phyloP scores from a whole-genome alignment of 169 alveolate species.

The Babesia caballi region DNA sequence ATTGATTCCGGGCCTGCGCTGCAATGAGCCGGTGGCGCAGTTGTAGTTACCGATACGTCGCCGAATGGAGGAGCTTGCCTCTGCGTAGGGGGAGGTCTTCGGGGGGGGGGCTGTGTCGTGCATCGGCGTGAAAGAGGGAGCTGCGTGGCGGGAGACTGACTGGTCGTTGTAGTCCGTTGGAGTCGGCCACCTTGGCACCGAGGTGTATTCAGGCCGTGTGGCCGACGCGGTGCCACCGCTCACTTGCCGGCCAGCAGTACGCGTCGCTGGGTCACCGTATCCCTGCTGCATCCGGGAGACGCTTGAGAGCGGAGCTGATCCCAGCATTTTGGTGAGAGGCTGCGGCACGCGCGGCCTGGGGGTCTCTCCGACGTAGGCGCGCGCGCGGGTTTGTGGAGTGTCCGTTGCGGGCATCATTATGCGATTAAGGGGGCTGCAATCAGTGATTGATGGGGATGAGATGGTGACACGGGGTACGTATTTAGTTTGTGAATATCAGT shows the following conservation, averaged over 20 bases:
- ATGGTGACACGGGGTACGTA: no score
- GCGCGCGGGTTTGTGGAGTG: slow-evolving; percentile 19
- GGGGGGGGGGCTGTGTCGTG: not conserved
- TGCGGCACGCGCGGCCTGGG: slow-evolving; percentile 26
- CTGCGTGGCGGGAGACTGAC: not conserved
- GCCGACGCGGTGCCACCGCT: not conserved
- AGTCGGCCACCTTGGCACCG: slow-evolving; percentile 33
- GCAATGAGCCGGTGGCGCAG: not conserved
- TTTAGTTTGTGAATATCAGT: no score
- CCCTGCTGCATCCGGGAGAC: not conserved
- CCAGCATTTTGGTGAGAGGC: no score
- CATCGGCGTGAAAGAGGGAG: slow-evolving; percentile 1
- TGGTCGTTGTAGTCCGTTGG: not conserved
- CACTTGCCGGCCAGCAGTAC: not conserved
- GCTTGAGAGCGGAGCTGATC: not conserved
- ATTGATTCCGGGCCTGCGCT: not conserved
- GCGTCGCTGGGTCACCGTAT: not conserved
- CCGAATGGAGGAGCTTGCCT: slow-evolving; percentile 1
- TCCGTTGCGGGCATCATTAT: slow-evolving; percentile 4
- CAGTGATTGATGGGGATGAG: not conserved
- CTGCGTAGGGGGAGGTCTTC: not conserved
- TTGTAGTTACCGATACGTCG: not conserved
- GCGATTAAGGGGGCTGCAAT: not conserved
- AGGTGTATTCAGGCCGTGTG: not conserved
- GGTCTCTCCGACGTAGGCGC: slow-evolving; percentile 35